phyloP scores from a whole-genome alignment of 306 rosid species.

The Gastrolobium villosum region DNA sequence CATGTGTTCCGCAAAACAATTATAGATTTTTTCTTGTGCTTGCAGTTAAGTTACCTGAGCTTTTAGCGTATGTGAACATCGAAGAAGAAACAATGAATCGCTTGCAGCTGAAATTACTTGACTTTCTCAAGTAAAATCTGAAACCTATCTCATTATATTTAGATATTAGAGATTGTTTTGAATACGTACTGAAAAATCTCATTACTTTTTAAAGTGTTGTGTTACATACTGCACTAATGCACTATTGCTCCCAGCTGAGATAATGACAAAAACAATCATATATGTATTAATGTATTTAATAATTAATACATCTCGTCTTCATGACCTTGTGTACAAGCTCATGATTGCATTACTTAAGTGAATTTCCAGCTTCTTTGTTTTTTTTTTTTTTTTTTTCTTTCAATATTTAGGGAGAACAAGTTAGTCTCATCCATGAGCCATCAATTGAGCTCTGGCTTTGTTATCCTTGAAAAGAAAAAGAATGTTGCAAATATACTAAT shows the following conservation, averaged over 20 bases:
- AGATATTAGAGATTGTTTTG: constrained; percentile 29
- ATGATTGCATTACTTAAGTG: constrained; percentile 1
- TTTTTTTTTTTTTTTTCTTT: background rate
- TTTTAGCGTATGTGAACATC: constrained; percentile 84
- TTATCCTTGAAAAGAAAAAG: background rate
- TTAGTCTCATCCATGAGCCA: background rate
- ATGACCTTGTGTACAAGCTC: constrained; percentile 11
- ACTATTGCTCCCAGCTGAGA: constrained; percentile 14
- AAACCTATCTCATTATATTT: constrained; percentile 34
- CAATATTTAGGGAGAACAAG: background rate
- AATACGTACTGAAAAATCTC: constrained; percentile 14
- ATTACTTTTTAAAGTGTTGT: background rate
- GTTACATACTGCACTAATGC: constrained; percentile 22
- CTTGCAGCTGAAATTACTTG: constrained; percentile 79
- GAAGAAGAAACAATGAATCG: constrained; percentile 87
- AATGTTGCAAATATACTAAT: background rate
- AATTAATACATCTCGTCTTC: background rate
- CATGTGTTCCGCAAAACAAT: constrained; percentile 28
- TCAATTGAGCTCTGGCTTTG: background rate
- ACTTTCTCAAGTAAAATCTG: constrained; percentile 75
- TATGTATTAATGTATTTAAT: background rate
- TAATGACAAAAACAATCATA: background rate
- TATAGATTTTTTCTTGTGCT: constrained; percentile 52
- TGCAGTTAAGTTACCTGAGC: constrained; percentile 97
- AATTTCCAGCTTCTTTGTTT: constrained; percentile 15